Evolutionary conservation across 129 eudicot genomes (phyloP).

Genomic region (Rutidosis leptorrhynchoides): DNA sequence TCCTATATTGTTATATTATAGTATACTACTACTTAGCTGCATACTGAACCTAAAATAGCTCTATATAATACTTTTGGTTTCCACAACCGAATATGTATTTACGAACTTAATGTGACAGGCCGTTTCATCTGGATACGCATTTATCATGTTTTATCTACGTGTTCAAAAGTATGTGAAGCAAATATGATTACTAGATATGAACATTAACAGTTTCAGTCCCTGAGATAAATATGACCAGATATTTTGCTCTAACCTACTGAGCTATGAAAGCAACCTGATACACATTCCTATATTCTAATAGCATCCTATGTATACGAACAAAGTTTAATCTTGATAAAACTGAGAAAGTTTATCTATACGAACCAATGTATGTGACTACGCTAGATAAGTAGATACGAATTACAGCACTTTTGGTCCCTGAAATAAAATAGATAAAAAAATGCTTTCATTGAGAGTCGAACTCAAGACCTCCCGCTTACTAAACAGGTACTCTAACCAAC

Average conservation of each 20-base stretch:
- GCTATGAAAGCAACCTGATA: too few relatives aligned
- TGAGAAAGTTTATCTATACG: background rate
- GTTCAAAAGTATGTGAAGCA: too few relatives aligned
- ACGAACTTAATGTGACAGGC: too few relatives aligned
- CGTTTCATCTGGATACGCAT: too few relatives aligned
- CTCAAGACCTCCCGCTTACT: constrained; percentile 99
- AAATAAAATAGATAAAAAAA: background rate
- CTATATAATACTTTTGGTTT: too few relatives aligned
- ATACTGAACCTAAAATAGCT: constrained; percentile 4
- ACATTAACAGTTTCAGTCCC: background rate
- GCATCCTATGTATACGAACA: background rate
- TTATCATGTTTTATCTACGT: too few relatives aligned
- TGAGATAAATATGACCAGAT: too few relatives aligned
- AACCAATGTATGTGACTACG: background rate
- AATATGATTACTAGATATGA: background rate
- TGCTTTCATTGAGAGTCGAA: constrained; percentile 80
- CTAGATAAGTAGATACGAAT: background rate
- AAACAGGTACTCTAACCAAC: constrained; percentile 61
- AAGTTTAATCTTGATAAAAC: background rate
- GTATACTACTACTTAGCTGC: constrained; percentile 7
- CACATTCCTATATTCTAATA: background rate
- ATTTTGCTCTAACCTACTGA: too few relatives aligned
- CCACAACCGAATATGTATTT: too few relatives aligned
- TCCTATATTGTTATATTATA: too few relatives aligned
- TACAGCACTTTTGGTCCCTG: background rate